A percentile compares a stretch with the other conserved stretches of the same genome.
Conservation (phyloP, 495 filamentous ascomycete genomes). For the Platismatia glauca region DNA sequence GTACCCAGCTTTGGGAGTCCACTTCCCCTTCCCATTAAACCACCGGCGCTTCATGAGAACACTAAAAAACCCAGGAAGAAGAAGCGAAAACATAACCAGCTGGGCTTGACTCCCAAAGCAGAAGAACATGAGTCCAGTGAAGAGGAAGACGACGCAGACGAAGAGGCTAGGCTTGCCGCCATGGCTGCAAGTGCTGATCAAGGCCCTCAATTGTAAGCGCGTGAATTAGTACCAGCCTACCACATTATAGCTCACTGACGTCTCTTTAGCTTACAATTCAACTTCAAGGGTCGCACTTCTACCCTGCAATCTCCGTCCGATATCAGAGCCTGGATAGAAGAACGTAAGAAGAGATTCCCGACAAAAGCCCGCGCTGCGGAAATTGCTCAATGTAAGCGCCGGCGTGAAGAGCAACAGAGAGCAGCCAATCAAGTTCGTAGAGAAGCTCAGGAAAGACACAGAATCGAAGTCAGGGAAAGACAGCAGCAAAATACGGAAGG, state of each 20-base stretch:
- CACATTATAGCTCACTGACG: slow-evolving; percentile 19
- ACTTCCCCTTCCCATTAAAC: slow-evolving; percentile 46
- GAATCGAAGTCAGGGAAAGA: slow-evolving; percentile 23
- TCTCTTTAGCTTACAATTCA: slow-evolving; percentile 33
- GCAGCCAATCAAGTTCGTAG: slow-evolving; percentile 1
- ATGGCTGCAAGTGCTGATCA: slow-evolving; percentile 24
- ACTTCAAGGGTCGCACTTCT: slow-evolving; percentile 35
- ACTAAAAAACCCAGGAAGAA: slow-evolving; percentile 57
- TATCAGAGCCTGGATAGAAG: slow-evolving; percentile 68
- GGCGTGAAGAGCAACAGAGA: slow-evolving; percentile 13
- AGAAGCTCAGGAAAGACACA: slow-evolving; percentile 17
- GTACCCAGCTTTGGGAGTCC: slow-evolving; percentile 55
- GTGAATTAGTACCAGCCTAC: neutral
- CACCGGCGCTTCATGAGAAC: slow-evolving; percentile 39
- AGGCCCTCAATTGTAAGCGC: slow-evolving; percentile 34
- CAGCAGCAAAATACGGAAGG: slow-evolving; percentile 27
- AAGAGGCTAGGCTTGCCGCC: slow-evolving; percentile 48
- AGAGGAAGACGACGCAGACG: slow-evolving; percentile 65
- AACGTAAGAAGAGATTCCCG: slow-evolving; percentile 69
- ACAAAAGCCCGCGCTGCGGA: slow-evolving; percentile 40
- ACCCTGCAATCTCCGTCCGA: slow-evolving; percentile 52
- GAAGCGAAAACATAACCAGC: slow-evolving; percentile 66
- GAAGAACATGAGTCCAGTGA: slow-evolving; percentile 61
- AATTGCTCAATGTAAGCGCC: slow-evolving; percentile 9
- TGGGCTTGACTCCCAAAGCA: slow-evolving; percentile 70